Conservation (phyloP, 176 grass and related monocot genomes). For the Puccinellia tenuiflora region DNA sequence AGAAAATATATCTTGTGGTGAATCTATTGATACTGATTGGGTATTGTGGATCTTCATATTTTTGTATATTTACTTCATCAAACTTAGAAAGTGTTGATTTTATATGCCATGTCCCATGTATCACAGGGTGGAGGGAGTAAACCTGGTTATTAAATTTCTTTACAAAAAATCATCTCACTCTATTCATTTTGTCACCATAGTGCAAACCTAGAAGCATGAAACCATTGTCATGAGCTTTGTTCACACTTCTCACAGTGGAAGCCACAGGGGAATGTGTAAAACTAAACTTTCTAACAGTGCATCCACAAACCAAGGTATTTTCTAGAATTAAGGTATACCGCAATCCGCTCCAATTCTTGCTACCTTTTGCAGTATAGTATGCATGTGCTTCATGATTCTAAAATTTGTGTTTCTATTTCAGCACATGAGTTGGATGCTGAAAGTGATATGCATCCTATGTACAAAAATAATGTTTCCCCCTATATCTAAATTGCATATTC, state of each 20-base stretch:
- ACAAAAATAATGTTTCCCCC: neutral
- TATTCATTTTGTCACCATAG: neutral
- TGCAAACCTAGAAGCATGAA: neutral
- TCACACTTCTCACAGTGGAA: neutral
- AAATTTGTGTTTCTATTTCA: neutral
- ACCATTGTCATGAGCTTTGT: neutral
- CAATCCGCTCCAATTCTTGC: neutral
- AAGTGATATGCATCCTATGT: neutral
- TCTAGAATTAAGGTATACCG: neutral
- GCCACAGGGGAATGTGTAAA: neutral
- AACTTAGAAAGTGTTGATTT: no score
- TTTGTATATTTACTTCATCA: no score
- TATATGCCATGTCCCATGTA: no score
- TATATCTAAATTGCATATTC: neutral
- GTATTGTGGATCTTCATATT: neutral
- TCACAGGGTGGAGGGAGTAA: neutral
- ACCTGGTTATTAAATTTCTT: neutral
- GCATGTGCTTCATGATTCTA: neutral
- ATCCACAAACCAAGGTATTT: neutral
- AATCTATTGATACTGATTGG: neutral
- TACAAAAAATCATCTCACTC: neutral
- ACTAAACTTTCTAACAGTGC: neutral
- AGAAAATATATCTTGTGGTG: neutral
- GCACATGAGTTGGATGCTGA: neutral
- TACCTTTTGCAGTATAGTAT: neutral